Base-by-base conservation (phyloP, 2,329 filamentous ascomycete species). In the Leptographium lundbergii region DNA sequence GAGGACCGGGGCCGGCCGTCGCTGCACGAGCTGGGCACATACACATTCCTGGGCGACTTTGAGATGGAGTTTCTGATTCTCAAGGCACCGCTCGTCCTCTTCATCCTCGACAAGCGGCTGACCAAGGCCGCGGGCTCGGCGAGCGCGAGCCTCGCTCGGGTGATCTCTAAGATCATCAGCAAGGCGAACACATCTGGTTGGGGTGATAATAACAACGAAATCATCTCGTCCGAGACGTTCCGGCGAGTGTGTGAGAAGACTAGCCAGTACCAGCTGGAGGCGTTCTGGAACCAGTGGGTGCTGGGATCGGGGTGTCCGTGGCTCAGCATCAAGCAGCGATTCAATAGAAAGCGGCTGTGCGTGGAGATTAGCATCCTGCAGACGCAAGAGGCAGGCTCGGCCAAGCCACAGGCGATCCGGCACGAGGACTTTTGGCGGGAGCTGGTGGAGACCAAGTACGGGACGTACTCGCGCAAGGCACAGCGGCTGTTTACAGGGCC, bases 331-430 rank as follows among this genome's bases (percentile, higher is more conserved):
- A 88, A 85, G 47, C 91, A 96, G 64, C 82, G 86, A 22, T 99
- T 99, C 74, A 99, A 99, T 69, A 97, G 97, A 75, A 99, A 99
- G 75, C 88, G 95, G 66, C 79, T 97, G 4, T 91, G 92, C 32
- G 90, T 99, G 1, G 91, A 97, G 71, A 88, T 99, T 77, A 87
- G 84, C 11, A 89, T 99, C 63, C 82, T 81, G 56, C 95, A 99
- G 71, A 81, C 82, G 0, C 89, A 87, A 68, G 74, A 73, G 9
- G 75, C 80, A 34, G 77, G 85, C 62, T 73, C 77, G 48, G 77
- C 69, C 45, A 80, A 73, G 68, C 77, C 71, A 68, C 81, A 70
- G 2, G 72, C 72, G 4, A 75, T 95, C 17, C 81, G 86, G 24
- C 87, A 87, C 62, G 77, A 84, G 14, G 85, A 87, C 2, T 97